Evolutionary conservation across 148 eudicot species (phyloP).

Genomic region (Rheum nobile): DNA sequence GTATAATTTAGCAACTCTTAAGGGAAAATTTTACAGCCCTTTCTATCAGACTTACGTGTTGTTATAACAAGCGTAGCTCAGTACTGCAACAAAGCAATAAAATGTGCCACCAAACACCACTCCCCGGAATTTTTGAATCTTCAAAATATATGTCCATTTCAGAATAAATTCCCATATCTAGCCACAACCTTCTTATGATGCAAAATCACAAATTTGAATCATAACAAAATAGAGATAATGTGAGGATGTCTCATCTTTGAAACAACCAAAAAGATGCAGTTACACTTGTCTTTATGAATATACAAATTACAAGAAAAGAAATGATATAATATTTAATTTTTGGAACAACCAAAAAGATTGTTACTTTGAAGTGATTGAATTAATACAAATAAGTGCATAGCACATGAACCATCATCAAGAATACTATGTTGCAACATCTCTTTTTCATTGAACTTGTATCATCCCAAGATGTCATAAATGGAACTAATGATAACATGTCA

Average conservation of each 20-base stretch:
- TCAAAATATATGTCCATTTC: constrained; percentile 47
- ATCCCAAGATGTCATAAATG: no score
- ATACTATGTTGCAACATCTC: background rate
- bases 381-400: no score
- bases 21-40: background rate
- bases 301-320: no score
- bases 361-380: no score
- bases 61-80: constrained; percentile 57
- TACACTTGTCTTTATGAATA: no score
- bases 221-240: background rate
- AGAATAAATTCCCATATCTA: constrained; percentile 35
- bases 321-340: no score
- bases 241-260: no score
- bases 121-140: constrained; percentile 74
- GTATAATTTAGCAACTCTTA: background rate
- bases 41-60: constrained; percentile 46
- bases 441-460: no score
- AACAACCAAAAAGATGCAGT: no score
- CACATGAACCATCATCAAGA: no score
- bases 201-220: background rate
- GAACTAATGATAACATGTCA: background rate
- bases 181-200: background rate
- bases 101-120: constrained; percentile 43
- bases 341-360: no score
- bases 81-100: constrained; percentile 35